phyloP scores from a whole-genome alignment of 2,329 filamentous ascomycete species.

The Chalaropsis thielavioides region DNA sequence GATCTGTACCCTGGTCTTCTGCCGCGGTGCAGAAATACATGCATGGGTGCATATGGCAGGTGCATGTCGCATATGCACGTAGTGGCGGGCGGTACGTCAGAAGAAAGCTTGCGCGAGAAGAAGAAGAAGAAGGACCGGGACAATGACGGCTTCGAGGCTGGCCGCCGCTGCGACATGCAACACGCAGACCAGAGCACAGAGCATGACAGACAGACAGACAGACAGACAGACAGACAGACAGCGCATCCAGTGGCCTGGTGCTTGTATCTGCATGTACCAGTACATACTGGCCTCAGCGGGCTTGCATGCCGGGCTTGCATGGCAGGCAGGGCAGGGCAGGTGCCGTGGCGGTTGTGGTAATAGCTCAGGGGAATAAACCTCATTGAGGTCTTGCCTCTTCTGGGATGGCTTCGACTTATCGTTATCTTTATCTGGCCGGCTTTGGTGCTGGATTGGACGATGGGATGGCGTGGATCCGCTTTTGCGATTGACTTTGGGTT shows the following conservation, averaged over 20 bases:
- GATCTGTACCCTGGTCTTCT: background rate
- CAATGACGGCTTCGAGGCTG: background rate
- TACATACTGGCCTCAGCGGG: background rate
- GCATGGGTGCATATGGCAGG: background rate
- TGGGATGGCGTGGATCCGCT: background rate
- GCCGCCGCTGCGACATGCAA: too few species aligned
- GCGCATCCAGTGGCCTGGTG: too few species aligned
- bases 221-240: too few species aligned
- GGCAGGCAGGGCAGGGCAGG: too few species aligned
- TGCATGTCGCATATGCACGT: background rate
- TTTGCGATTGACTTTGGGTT: background rate
- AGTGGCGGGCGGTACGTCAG: background rate
- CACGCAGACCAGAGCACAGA: too few species aligned
- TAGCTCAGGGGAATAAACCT: conserved; percentile 6
- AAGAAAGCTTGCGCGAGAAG: background rate
- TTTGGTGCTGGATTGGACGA: background rate
- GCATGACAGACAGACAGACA: too few species aligned
- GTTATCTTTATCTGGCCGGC: background rate
- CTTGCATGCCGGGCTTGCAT: background rate
- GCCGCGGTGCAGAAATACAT: background rate
- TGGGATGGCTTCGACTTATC: conserved; percentile 6
- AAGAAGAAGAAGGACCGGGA: background rate
- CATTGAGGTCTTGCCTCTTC: conserved; percentile 4
- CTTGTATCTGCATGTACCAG: background rate
- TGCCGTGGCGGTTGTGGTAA: conserved; percentile 4